These are phyloP conservation scores for Colletotrichum somersetense DNA, from an alignment of 2,329 filamentous ascomycete genomes.

Conservation along the genomic window DNA sequence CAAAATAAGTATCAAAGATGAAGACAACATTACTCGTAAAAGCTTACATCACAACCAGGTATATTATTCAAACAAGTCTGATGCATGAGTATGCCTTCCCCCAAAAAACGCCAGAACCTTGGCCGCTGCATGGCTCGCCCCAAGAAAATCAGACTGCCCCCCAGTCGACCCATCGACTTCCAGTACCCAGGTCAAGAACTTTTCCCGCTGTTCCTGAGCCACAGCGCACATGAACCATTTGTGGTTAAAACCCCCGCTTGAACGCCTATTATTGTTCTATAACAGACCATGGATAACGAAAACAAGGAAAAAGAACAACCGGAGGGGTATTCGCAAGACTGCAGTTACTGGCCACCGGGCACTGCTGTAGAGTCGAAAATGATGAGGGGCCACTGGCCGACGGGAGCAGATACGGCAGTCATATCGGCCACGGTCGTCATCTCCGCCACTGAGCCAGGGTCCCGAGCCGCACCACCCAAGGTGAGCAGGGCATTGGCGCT, in stretches of 20 bases:
- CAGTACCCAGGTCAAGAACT: conserved; percentile 1
- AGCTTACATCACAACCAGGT: conserved; percentile 19
- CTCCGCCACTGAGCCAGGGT: conserved; percentile 32
- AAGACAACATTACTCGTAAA: not conserved
- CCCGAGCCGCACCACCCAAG: conserved; percentile 52
- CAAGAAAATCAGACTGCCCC: not conserved
- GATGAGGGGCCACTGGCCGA: conserved; percentile 37
- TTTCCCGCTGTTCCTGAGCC: conserved; percentile 4
- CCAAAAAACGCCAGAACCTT: conserved; percentile 26
- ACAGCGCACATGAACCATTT: not conserved
- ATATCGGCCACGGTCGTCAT: conserved; percentile 38
- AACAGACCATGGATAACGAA: not conserved
- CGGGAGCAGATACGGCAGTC: conserved; percentile 26
- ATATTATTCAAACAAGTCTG: conserved; percentile 16
- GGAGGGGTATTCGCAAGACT: not conserved
- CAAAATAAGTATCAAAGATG: not conserved
- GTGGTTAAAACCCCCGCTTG: not conserved
- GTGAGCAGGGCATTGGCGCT: conserved; percentile 63
- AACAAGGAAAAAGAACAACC: not conserved
- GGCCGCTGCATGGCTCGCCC: not conserved
- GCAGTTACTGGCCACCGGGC: conserved; percentile 20
- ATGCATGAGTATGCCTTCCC: not conserved
- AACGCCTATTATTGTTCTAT: conserved; percentile 28
- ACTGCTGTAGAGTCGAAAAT: conserved; percentile 28
- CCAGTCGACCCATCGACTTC: conserved; percentile 10